A percentile compares a stretch with the other conserved stretches of the same genome.
These are phyloP conservation scores for Colletotrichum gigasporum DNA, from an alignment of 2,329 filamentous ascomycete genomes.

Conservation along the genomic window DNA sequence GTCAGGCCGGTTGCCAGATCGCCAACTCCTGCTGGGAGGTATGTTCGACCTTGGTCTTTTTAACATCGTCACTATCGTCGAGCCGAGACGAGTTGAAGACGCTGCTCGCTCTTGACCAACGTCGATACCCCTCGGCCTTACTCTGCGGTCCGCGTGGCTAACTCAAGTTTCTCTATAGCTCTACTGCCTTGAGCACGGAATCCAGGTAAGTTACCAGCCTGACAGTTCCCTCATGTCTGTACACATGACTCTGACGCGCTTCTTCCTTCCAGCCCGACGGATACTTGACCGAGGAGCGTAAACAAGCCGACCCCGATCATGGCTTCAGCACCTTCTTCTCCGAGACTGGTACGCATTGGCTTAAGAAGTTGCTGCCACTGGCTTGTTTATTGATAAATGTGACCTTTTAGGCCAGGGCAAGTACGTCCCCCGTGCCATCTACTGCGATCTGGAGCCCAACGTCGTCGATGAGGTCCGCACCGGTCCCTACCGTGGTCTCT, in stretches of 20 bases:
- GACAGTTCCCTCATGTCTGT: not conserved
- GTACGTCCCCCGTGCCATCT: conserved; percentile 98
- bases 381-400: conserved; percentile 15
- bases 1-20: conserved; percentile 99
- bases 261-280: conserved; percentile 82
- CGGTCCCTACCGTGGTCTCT: conserved; percentile 93
- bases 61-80: not conserved
- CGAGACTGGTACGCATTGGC: conserved; percentile 81
- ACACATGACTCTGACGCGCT: not conserved
- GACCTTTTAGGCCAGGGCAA: conserved; percentile 84
- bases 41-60: conserved; percentile 54
- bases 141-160: not conserved
- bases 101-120: not conserved
- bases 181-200: conserved; percentile 99
- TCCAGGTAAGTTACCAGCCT: conserved; percentile 76
- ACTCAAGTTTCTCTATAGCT: conserved; percentile 67
- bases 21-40: conserved; percentile 99
- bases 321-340: conserved; percentile 99
- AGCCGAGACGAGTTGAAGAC: not conserved
- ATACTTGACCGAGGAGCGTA: conserved; percentile 98
- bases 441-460: conserved; percentile 99
- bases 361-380: not conserved
- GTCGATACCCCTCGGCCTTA: not conserved
- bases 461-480: conserved; percentile 99
- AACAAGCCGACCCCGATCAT: conserved; percentile 90